Conservation (phyloP, 2,329 filamentous ascomycete species). For the Stenocarpella maydis region DNA sequence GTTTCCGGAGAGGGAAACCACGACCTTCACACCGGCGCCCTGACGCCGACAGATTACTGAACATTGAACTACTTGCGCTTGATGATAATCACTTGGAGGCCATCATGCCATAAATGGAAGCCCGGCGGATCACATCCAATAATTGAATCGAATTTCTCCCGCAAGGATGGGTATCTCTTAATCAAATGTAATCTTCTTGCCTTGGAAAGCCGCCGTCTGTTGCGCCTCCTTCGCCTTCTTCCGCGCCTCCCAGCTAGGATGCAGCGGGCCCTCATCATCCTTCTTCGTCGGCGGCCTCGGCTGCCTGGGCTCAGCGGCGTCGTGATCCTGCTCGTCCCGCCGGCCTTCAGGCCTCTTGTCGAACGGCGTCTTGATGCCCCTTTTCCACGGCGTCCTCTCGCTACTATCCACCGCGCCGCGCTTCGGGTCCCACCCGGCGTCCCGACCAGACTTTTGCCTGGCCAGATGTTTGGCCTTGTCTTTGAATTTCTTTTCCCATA, state of each 20-base stretch:
- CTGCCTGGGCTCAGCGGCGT: conserved; percentile 8
- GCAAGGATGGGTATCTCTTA: conserved; percentile 41
- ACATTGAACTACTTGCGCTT: not conserved
- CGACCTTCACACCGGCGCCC: not conserved
- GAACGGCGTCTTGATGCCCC: conserved; percentile 51
- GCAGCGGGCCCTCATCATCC: conserved; percentile 54
- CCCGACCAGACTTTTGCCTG: conserved; percentile 50
- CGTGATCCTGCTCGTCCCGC: conserved; percentile 7
- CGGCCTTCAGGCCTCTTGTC: conserved; percentile 32
- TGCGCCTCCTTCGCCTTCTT: conserved; percentile 68
- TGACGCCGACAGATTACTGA: not conserved
- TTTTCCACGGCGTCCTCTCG: conserved; percentile 61
- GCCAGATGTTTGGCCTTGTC: conserved; percentile 72
- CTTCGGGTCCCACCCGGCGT: conserved; percentile 66
- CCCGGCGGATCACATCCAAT: not conserved
- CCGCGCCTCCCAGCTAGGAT: conserved; percentile 72
- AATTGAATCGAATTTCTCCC: conserved; percentile 1
- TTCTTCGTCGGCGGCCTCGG: conserved; percentile 28
- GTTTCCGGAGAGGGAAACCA: not conserved
- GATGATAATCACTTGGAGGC: not conserved
- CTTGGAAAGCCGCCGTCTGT: conserved; percentile 60
- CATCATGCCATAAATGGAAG: not conserved
- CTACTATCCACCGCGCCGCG: conserved; percentile 60
- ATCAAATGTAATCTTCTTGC: conserved; percentile 68
- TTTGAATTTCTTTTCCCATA: conserved; percentile 84